phyloP scores from a whole-genome alignment of 371 early-diverging fungal species.

The Mortierella sp. region DNA sequence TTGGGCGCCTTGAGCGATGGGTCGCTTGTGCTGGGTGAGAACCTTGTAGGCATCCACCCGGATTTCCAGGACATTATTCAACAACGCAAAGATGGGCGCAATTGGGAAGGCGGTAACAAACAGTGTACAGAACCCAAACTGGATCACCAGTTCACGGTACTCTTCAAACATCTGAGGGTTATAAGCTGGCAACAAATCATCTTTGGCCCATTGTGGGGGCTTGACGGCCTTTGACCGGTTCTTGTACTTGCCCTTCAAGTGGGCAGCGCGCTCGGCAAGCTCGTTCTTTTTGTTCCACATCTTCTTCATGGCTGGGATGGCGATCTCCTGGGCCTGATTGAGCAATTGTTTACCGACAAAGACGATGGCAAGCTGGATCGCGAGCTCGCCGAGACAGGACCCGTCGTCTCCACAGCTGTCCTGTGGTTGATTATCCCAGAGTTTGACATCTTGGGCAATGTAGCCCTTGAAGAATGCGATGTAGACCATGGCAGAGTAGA shows the following conservation, averaged over 20 bases:
- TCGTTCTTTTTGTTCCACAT: constrained; percentile 50
- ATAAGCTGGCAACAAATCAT: constrained; percentile 56
- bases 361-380: constrained; percentile 68
- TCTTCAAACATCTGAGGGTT: constrained; percentile 58
- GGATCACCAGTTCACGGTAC: constrained; percentile 63
- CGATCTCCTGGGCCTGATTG: constrained; percentile 60
- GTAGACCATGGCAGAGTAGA: constrained; percentile 68
- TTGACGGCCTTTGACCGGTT: constrained; percentile 30
- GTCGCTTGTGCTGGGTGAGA: constrained; percentile 58
- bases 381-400: constrained; percentile 66
- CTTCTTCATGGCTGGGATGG: constrained; percentile 58
- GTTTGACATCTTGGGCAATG: neutral
- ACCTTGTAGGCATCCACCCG: constrained; percentile 66
- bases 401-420: constrained; percentile 27
- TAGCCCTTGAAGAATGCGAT: constrained; percentile 65
- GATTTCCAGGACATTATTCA: constrained; percentile 69
- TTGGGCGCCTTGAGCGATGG: constrained; percentile 60
- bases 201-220: constrained; percentile 64
- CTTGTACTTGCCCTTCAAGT: constrained; percentile 47
- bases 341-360: constrained; percentile 69
- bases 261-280: constrained; percentile 30
- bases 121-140: constrained; percentile 75
- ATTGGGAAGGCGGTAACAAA: constrained; percentile 76
- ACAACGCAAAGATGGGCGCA: constrained; percentile 71
- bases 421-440: neutral